Evolutionary conservation across 805 yeast genomes (phyloP).

Genomic region (Ogataea paradorogensis): DNA sequence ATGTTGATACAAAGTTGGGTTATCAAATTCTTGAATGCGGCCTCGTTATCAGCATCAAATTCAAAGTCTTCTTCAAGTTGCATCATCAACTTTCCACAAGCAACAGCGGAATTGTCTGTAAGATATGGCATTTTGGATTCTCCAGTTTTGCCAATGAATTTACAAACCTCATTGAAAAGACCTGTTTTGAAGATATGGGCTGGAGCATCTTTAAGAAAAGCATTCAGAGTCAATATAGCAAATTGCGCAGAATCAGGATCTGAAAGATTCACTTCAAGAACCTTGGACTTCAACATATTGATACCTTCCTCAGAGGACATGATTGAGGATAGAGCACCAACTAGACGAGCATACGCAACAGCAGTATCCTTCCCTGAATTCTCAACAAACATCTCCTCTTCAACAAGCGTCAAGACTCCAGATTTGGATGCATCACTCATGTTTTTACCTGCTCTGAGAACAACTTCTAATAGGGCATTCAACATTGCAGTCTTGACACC

Average conservation of each 20-base stretch:
- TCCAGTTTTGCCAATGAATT: slow-evolving; percentile 45
- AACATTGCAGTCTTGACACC: slow-evolving; percentile 86
- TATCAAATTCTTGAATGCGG: slow-evolving; percentile 43
- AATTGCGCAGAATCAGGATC: slow-evolving; percentile 49
- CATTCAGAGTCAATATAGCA: slow-evolving; percentile 70
- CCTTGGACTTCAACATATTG: slow-evolving; percentile 56
- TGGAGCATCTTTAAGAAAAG: slow-evolving; percentile 79
- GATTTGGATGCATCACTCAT: slow-evolving; percentile 72
- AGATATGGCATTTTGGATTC: slow-evolving; percentile 47
- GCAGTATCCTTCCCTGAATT: slow-evolving; percentile 53
- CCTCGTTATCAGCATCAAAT: slow-evolving; percentile 31
- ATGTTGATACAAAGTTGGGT: slow-evolving; percentile 47
- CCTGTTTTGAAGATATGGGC: slow-evolving; percentile 54
- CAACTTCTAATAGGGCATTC: slow-evolving; percentile 79
- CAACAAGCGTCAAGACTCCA: slow-evolving; percentile 68
- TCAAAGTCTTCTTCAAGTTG: slow-evolving; percentile 40
- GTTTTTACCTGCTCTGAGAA: slow-evolving; percentile 71
- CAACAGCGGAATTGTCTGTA: slow-evolving; percentile 73
- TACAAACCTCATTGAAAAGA: slow-evolving; percentile 46
- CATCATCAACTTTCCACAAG: slow-evolving; percentile 76
- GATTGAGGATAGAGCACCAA: slow-evolving; percentile 73
- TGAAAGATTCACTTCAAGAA: slow-evolving; percentile 43
- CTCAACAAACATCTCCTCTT: slow-evolving; percentile 52
- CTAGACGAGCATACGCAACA: slow-evolving; percentile 71
- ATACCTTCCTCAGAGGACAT: slow-evolving; percentile 62